Conservation (phyloP, 2,329 filamentous ascomycete species). For the Tricladium varicosporioides region DNA sequence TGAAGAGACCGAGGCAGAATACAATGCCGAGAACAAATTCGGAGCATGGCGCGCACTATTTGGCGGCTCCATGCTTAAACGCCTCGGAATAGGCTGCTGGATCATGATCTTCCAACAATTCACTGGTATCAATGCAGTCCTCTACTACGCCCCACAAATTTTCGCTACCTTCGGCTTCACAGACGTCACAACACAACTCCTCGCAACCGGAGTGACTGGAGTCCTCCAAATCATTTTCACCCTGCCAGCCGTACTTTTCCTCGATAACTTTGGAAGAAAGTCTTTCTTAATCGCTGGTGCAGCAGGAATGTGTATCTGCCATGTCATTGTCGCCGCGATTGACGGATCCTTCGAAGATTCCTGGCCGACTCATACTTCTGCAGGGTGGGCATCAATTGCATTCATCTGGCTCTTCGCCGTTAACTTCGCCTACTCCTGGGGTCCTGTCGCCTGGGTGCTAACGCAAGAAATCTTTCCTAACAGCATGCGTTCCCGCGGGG, state of each 20-base stretch:
- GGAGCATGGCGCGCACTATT: constrained; percentile 43
- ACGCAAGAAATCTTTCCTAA: constrained; percentile 40
- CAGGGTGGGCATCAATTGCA: constrained; percentile 40
- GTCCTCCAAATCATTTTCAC: constrained; percentile 67
- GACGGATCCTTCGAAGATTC: constrained; percentile 39
- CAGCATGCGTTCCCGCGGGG: constrained; percentile 39
- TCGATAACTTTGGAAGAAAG: constrained; percentile 64
- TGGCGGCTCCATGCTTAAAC: constrained; percentile 48
- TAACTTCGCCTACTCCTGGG: constrained; percentile 35
- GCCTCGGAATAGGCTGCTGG: constrained; percentile 42
- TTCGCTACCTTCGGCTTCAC: constrained; percentile 49
- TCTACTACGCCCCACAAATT: constrained; percentile 49
- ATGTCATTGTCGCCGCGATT: constrained; percentile 50
- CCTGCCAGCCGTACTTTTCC: constrained; percentile 61
- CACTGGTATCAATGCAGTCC: constrained; percentile 40
- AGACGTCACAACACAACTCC: constrained; percentile 47
- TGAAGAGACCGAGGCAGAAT: constrained; percentile 40
- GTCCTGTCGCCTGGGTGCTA: constrained; percentile 37
- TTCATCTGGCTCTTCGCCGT: constrained; percentile 35
- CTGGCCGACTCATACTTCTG: constrained; percentile 37
- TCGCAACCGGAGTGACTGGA: constrained; percentile 68
- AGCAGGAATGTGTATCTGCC: constrained; percentile 64
- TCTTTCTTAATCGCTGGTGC: constrained; percentile 60
- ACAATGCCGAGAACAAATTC: constrained; percentile 43
- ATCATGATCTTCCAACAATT: constrained; percentile 50